Conservation (phyloP, 768 basidiomycete species). For the Calocybe cyanea region DNA sequence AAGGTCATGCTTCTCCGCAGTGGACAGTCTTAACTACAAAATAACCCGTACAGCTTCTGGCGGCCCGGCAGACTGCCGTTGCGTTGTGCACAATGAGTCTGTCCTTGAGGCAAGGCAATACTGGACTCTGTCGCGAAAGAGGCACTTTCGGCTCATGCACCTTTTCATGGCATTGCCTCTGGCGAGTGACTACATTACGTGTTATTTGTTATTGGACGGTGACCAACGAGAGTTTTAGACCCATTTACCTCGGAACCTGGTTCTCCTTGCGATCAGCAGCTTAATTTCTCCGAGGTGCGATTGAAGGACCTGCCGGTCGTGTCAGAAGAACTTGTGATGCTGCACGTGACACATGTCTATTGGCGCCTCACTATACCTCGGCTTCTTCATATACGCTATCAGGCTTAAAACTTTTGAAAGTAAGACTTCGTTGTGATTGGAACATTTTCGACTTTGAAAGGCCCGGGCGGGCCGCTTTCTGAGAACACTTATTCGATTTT, state of each 20-base stretch:
- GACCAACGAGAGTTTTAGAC: background rate
- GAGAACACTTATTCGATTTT: background rate
- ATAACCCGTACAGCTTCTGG: background rate
- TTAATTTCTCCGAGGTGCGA: background rate
- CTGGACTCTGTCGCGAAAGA: too few relatives aligned
- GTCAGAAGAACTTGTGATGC: constrained; percentile 5
- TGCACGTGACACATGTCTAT: constrained; percentile 3
- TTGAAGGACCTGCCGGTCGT: constrained; percentile 2
- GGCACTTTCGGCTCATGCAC: background rate
- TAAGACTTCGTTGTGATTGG: background rate
- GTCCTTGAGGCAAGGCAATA: background rate
- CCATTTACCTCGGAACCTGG: background rate
- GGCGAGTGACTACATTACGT: too few relatives aligned
- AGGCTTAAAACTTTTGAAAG: background rate
- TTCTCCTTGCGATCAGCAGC: background rate
- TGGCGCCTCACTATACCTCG: background rate
- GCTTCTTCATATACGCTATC: background rate
- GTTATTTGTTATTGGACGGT: too few relatives aligned
- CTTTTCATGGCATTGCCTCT: background rate
- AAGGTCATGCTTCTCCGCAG: background rate
- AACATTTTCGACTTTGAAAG: background rate
- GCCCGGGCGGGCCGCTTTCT: constrained; percentile 12
- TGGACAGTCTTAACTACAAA: background rate
- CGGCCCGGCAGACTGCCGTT: constrained; percentile 7
- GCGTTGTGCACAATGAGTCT: background rate